Percentiles rank a stretch among this genome's conserved stretches.
phyloP scores from a whole-genome alignment of 345 rosid genomes.

The Eucalyptus caleyi region DNA sequence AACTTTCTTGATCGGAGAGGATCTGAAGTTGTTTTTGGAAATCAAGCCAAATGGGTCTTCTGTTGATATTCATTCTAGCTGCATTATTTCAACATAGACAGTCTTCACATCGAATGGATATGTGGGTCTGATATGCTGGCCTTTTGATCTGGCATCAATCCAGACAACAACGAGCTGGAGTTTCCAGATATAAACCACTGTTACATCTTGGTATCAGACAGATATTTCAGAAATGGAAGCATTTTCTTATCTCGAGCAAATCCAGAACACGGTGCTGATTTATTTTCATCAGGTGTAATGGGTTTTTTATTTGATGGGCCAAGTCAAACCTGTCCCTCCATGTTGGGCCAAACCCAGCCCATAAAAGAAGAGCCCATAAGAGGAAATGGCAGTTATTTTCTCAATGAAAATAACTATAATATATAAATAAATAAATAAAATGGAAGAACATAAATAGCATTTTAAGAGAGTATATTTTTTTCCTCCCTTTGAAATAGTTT shows the following conservation, averaged over 20 bases:
- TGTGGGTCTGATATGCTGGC: constrained; percentile 32
- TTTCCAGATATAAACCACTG: constrained; percentile 42
- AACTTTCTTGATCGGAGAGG: constrained; percentile 57
- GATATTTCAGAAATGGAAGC: constrained; percentile 44
- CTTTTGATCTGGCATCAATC: constrained; percentile 53
- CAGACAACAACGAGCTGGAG: constrained; percentile 43
- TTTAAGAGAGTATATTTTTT: no score
- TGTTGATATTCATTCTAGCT: not conserved
- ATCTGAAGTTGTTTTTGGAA: constrained; percentile 36
- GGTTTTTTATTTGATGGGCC: no score
- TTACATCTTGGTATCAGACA: constrained; percentile 42
- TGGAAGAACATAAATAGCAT: rapidly evolving
- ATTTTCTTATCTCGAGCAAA: not conserved
- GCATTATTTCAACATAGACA: not conserved
- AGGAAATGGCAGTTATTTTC: no score
- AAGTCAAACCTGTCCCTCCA: rapidly evolving
- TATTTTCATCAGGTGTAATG: not conserved
- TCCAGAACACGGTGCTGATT: not conserved
- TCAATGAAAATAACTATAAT: no score
- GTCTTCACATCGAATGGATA: not conserved
- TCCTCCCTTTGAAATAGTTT: no score
- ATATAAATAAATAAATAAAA: no score
- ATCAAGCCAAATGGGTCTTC: not conserved
- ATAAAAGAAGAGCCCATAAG: no score
- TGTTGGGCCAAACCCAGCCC: no score